Conservation (phyloP, 2,329 filamentous ascomycete species). For the Diplocarpon rosae region DNA sequence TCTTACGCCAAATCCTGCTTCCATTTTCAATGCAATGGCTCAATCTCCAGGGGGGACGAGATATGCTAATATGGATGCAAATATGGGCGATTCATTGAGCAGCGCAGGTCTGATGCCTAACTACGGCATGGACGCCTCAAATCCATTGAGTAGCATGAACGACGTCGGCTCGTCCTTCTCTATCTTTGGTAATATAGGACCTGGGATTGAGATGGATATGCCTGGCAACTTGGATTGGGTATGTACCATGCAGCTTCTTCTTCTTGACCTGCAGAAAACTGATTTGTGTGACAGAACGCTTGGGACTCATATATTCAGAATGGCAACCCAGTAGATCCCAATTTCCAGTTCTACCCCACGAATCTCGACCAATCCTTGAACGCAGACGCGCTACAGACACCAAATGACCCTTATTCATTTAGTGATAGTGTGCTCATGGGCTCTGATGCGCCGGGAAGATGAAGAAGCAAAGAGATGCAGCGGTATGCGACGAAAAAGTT, state of each 20-base stretch:
- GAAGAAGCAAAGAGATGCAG: constrained; percentile 2
- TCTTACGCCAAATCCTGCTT: constrained; percentile 35
- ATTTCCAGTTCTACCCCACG: constrained; percentile 24
- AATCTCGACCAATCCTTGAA: constrained; percentile 16
- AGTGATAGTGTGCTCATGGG: constrained; percentile 27
- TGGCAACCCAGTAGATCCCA: constrained; percentile 29
- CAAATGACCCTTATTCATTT: constrained; percentile 14
- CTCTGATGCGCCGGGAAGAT: constrained; percentile 26
- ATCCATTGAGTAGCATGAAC: constrained; percentile 20
- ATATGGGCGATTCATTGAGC: constrained; percentile 23
- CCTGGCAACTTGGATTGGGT: constrained; percentile 53
- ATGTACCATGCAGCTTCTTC: constrained; percentile 23
- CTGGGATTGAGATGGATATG: constrained; percentile 39
- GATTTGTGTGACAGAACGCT: constrained; percentile 39
- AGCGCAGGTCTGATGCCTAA: constrained; percentile 35
- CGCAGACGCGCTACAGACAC: constrained; percentile 10
- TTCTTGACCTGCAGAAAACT: neutral
- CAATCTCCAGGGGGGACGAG: constrained; percentile 24
- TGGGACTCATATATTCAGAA: constrained; percentile 62
- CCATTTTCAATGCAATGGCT: constrained; percentile 27
- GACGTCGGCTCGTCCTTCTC: constrained; percentile 35
- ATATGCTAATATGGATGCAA: constrained; percentile 22
- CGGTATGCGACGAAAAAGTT: no score
- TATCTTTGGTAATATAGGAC: constrained; percentile 36
- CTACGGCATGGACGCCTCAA: constrained; percentile 18